Percentiles rank a stretch among this genome's conserved stretches.
Conservation (phyloP, 2,329 filamentous ascomycete species). For the Nakataea oryzae region DNA sequence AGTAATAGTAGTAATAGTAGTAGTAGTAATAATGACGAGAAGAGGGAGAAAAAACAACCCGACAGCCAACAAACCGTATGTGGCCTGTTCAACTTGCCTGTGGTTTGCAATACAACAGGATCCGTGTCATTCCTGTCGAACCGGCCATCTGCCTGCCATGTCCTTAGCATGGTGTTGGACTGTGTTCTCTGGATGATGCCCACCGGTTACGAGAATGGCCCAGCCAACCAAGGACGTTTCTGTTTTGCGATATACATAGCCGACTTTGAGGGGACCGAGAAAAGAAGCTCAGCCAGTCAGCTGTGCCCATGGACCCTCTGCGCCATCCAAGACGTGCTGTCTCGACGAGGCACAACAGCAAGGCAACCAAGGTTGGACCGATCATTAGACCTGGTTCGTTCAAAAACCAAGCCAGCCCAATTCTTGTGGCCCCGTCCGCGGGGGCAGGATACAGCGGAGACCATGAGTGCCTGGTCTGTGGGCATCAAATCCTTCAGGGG, state of each 20-base stretch:
- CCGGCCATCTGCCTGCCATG: neutral
- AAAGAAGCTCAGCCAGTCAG: neutral
- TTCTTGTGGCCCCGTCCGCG: neutral
- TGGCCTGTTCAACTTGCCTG: neutral
- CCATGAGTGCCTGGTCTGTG: neutral
- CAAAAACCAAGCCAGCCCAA: neutral
- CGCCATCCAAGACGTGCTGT: neutral
- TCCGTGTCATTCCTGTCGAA: neutral
- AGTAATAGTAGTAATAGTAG: slow-evolving; percentile 1
- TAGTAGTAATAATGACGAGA: slow-evolving; percentile 3
- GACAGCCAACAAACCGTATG: slow-evolving; percentile 2
- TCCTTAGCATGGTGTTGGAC: neutral
- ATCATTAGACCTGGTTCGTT: neutral
- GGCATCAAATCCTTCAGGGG: neutral
- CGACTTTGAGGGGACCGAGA: neutral
- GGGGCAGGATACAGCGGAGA: neutral
- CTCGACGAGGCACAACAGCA: neutral
- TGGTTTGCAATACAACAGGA: neutral
- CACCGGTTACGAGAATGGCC: neutral
- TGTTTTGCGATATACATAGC: neutral
- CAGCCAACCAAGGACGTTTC: neutral
- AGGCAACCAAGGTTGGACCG: neutral
- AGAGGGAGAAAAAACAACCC: slow-evolving; percentile 6
- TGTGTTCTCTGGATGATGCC: neutral
- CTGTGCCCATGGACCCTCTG: neutral